Percentiles rank a stretch among this genome's conserved stretches.
These are phyloP conservation scores for Nannochloropsis gaditana DNA, from an alignment of 108 stramenopile species.

Conservation along the genomic window DNA sequence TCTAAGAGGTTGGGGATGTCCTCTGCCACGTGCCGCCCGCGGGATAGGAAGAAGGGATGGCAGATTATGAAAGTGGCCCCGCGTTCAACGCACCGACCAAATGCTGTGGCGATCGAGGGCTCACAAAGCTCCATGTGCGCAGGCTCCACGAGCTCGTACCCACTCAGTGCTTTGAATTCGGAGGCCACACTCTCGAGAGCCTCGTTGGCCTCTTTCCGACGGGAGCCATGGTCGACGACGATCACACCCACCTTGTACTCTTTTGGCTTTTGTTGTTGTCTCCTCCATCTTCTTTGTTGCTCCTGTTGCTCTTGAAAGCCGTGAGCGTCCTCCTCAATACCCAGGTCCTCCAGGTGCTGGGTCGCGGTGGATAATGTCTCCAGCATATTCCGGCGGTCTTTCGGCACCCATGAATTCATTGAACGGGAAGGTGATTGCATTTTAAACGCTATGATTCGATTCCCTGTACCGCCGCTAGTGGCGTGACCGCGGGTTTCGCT, in stretches of 20 bases:
- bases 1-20: constrained; percentile 75
- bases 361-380: not conserved
- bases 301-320: constrained; percentile 14
- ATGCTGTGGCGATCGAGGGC: constrained; percentile 70
- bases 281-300: constrained; percentile 9
- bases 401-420: not conserved
- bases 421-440: not conserved
- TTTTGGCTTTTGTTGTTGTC: not conserved
- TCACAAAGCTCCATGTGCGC: constrained; percentile 86
- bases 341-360: not conserved
- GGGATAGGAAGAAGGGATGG: constrained; percentile 81
- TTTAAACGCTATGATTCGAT: too few relatives aligned
- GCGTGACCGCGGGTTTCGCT: too few relatives aligned
- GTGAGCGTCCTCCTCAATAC: constrained; percentile 3
- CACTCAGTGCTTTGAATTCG: constrained; percentile 58
- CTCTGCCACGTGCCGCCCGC: constrained; percentile 72
- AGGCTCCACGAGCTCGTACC: constrained; percentile 49
- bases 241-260: constrained; percentile 65
- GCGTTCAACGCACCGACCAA: constrained; percentile 54
- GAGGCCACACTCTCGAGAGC: constrained; percentile 64
- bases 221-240: constrained; percentile 84
- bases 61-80: constrained; percentile 59
- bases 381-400: not conserved
- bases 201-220: constrained; percentile 64
- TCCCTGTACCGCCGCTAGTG: too few relatives aligned